Percentiles rank a stretch among this genome's conserved stretches.
phyloP scores from a whole-genome alignment of 805 yeast genomes.

The Candida germanica region DNA sequence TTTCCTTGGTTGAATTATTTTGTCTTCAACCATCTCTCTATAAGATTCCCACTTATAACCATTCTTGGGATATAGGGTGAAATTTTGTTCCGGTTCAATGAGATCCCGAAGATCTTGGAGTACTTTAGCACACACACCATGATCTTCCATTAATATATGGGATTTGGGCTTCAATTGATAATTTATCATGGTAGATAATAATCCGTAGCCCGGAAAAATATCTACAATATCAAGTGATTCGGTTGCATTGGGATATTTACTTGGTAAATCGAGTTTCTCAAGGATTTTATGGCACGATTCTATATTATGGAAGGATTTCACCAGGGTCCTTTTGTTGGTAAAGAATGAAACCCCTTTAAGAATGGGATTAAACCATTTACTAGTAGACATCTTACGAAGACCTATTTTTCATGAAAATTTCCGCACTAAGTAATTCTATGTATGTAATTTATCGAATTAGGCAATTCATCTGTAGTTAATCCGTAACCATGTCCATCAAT shows the following conservation, averaged over 20 bases:
- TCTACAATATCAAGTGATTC: constrained; percentile 51
- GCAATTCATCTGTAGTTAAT: too few species aligned
- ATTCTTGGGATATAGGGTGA: constrained; percentile 36
- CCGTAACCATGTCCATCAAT: constrained; percentile 26
- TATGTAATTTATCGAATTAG: too few species aligned
- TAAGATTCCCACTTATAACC: constrained; percentile 73
- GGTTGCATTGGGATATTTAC: constrained; percentile 32
- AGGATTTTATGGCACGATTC: constrained; percentile 37
- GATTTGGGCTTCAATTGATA: constrained; percentile 56
- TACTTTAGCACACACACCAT: constrained; percentile 22
- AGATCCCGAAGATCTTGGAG: constrained; percentile 28
- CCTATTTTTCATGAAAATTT: too few species aligned
- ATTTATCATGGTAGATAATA: constrained; percentile 62
- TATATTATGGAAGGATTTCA: constrained; percentile 15
- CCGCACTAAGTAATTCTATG: too few species aligned
- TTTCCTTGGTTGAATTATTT: constrained; percentile 30
- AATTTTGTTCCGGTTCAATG: constrained; percentile 23
- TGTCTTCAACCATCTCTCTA: constrained; percentile 44
- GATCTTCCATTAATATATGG: constrained; percentile 61
- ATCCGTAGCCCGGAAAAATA: constrained; percentile 56
- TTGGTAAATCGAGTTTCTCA: constrained; percentile 43
- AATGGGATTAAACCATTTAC: constrained; percentile 21
- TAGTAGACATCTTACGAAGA: background rate
- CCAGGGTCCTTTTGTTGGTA: constrained; percentile 3
- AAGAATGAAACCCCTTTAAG: constrained; percentile 16